Percentiles rank a stretch among this genome's conserved stretches.
These are phyloP conservation scores for Alnus rubra DNA, from an alignment of 306 rosid species.

Conservation along the genomic window DNA sequence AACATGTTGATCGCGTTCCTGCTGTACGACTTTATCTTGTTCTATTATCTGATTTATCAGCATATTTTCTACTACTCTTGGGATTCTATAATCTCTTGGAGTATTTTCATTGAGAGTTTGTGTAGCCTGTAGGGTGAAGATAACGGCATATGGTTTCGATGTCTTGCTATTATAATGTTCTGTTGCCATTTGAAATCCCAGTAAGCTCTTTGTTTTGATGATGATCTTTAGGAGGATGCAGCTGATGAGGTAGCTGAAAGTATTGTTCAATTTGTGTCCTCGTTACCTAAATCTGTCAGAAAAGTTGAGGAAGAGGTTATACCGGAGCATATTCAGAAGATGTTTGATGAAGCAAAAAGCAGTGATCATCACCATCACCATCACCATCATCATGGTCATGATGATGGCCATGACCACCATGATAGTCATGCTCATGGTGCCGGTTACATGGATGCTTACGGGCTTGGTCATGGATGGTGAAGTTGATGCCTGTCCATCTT, in stretches of 20 bases:
- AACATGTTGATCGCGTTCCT: constrained; percentile 2
- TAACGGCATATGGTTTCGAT: background rate
- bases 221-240: constrained; percentile 64
- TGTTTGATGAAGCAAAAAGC: constrained; percentile 55
- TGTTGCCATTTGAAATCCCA: constrained; percentile 4
- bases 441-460: constrained; percentile 65
- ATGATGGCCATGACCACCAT: constrained; percentile 29
- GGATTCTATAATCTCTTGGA: background rate
- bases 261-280: constrained; percentile 64
- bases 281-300: constrained; percentile 69
- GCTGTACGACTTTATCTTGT: background rate
- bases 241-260: constrained; percentile 62
- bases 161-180: constrained; percentile 12
- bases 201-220: constrained; percentile 7
- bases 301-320: constrained; percentile 60
- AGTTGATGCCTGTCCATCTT: background rate
- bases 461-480: constrained; percentile 72
- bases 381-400: constrained; percentile 27
- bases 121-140: background rate
- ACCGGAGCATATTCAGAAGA: constrained; percentile 70
- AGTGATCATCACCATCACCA: constrained; percentile 33
- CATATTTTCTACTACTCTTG: background rate
- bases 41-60: constrained; percentile 9
- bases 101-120: background rate
- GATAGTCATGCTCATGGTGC: constrained; percentile 45